Conservation (phyloP, 2,329 filamentous ascomycete species). For the Colletotrichum chlorophyti region DNA sequence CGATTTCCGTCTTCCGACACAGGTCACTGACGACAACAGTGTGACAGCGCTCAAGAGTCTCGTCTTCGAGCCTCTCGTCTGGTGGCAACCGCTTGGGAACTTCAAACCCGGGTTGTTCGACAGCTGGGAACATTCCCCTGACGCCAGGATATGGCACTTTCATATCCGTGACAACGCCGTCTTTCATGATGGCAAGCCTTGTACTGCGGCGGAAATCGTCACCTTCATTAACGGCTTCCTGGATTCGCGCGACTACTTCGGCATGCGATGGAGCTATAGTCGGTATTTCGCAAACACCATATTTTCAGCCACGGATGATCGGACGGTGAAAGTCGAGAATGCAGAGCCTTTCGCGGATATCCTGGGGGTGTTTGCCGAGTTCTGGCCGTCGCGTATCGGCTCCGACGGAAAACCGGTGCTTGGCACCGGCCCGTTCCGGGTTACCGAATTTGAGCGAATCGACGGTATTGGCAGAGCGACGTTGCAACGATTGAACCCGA, state of each 20-base stretch:
- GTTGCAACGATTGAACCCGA: neutral
- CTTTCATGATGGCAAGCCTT: constrained; percentile 7
- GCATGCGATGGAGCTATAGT: constrained; percentile 22
- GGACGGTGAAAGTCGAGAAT: neutral
- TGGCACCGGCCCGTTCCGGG: constrained; percentile 7
- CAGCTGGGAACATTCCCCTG: constrained; percentile 5
- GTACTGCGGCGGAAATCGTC: neutral
- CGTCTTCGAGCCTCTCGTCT: constrained; percentile 18
- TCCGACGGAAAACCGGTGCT: constrained; percentile 2
- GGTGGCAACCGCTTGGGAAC: constrained; percentile 1
- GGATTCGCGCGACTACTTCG: constrained; percentile 19
- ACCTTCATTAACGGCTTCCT: neutral
- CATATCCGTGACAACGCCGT: constrained; percentile 10
- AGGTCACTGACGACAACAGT: constrained; percentile 16
- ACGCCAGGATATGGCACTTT: neutral
- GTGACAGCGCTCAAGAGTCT: constrained; percentile 16
- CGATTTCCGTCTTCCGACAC: constrained; percentile 17
- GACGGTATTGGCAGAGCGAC: neutral
- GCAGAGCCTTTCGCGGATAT: constrained; percentile 5
- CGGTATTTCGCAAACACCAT: neutral
- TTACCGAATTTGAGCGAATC: constrained; percentile 4
- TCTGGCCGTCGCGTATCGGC: constrained; percentile 2
- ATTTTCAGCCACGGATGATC: neutral
- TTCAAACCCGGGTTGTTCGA: constrained; percentile 4
- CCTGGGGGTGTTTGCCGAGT: constrained; percentile 10